Evolutionary conservation across 257 asterid genomes (phyloP), one percentile per base, ranked within the genome.

Genomic region (Paulownia fortunei): DNA sequence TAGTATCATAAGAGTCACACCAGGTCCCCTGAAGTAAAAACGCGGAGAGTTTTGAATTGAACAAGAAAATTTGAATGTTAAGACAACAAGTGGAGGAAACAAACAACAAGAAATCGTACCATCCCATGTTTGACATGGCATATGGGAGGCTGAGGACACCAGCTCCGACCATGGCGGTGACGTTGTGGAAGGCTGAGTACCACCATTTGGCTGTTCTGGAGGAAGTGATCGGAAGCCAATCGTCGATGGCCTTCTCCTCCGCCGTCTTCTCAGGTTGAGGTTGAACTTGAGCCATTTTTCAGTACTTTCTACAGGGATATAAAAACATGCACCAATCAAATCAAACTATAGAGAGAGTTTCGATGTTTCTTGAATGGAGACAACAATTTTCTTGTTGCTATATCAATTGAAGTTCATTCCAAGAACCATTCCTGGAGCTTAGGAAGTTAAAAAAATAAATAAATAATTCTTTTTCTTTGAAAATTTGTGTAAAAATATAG

Each of bases 151-250:
- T 83, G 49, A 89, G 93, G 36, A 91, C 94, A 0, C 92, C 92
- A 12, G 94, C 94, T 5, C 97, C 97, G 34, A 92, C 97, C 94
- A 92, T 92, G 85, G 97, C 97, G 0, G 97, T 90, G 80, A 92
- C 94, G 77, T 90, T 92, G 81, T 92, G 97, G 73, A 92, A 86
- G 0, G 97, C 76, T 0, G 96, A 87, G 73, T 84, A 90, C 85
- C 89, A 90, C 96, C 97, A 92, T 19, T 88, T 92, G 0, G 96
- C 96, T 3, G 82, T 82, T n/a, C 96, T 70, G 13, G 73, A 66
- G 5, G 92, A 75, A 16, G 92, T 87, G 61, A 92, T 76, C 6
- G 97, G 97, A 26, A 92, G 96, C 97, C 97, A 92, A 0, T 79
- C 90, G 4, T 92, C 86, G 3, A 89, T 83, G 47, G 85, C 85